Conservation (phyloP, 495 filamentous ascomycete species). For the Aspergillus mulundensis region DNA sequence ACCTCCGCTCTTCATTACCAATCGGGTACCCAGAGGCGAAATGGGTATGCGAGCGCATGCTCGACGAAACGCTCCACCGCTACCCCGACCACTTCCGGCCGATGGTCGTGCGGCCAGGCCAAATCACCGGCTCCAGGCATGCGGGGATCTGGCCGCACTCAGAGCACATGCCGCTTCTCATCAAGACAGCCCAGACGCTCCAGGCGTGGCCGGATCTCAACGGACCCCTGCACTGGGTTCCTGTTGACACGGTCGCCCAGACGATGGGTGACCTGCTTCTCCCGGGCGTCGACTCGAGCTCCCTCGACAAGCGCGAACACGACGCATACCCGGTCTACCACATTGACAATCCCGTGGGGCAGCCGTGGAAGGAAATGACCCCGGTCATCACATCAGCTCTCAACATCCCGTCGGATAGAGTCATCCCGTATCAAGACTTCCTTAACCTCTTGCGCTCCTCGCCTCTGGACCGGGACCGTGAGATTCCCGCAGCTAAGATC, state of each 20-base stretch:
- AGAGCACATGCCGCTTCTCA: slow-evolving; percentile 38
- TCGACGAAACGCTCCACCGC: not conserved
- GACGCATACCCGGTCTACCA: slow-evolving; percentile 40
- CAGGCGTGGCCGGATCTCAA: slow-evolving; percentile 33
- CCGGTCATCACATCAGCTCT: not conserved
- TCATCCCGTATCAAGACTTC: not conserved
- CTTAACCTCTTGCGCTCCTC: not conserved
- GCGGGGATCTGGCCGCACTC: slow-evolving; percentile 51
- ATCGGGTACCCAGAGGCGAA: slow-evolving; percentile 51
- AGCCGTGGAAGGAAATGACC: slow-evolving; percentile 20
- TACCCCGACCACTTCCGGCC: slow-evolving; percentile 34
- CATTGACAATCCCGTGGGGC: slow-evolving; percentile 52
- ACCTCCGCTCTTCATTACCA: slow-evolving; percentile 30
- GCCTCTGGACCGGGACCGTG: not conserved
- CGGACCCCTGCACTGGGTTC: slow-evolving; percentile 19
- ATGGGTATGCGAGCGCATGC: slow-evolving; percentile 28
- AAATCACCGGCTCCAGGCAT: slow-evolving; percentile 43
- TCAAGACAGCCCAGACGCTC: slow-evolving; percentile 42
- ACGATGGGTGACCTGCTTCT: slow-evolving; percentile 2
- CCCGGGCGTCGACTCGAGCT: no score
- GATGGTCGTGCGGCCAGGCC: slow-evolving; percentile 39
- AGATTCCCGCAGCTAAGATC: slow-evolving; percentile 4
- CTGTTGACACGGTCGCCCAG: not conserved
- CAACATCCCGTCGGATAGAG: not conserved
- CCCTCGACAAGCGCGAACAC: not conserved